phyloP scores from a whole-genome alignment of 352 stramenopile genomes.

The Pythium dissotocum region DNA sequence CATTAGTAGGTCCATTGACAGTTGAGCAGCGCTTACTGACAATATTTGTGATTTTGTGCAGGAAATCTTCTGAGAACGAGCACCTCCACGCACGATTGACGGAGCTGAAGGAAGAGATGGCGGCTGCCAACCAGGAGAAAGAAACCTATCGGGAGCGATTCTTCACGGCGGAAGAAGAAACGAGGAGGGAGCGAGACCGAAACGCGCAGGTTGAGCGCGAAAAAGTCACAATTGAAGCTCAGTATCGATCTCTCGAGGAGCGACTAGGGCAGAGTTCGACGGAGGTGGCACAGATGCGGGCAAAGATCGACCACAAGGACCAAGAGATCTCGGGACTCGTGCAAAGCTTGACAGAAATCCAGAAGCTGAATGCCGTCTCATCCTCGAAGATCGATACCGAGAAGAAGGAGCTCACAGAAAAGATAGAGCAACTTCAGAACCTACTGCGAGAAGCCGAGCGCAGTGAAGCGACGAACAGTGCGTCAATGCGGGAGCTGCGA shows the following conservation, averaged over 20 bases:
- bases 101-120: conserved; percentile 52
- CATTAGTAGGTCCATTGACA: neutral
- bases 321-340: conserved; percentile 67
- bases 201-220: conserved; percentile 58
- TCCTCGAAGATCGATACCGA: conserved; percentile 67
- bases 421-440: conserved; percentile 56
- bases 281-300: conserved; percentile 54
- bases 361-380: conserved; percentile 66
- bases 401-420: conserved; percentile 65
- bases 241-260: conserved; percentile 54
- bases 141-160: conserved; percentile 49
- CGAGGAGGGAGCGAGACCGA: conserved; percentile 56
- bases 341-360: conserved; percentile 72
- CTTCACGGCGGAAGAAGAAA: conserved; percentile 40
- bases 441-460: conserved; percentile 52
- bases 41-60: conserved; percentile 2
- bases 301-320: conserved; percentile 67
- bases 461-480: conserved; percentile 45
- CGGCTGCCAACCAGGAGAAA: conserved; percentile 46
- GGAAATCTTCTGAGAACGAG: conserved; percentile 56
- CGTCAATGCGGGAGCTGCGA: conserved; percentile 48
- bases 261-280: conserved; percentile 34
- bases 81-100: conserved; percentile 50
- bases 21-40: neutral
- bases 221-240: conserved; percentile 60